A percentile compares a stretch with the other conserved stretches of the same genome.
phyloP scores from a whole-genome alignment of 192 early-diverging fungal genomes.

The Podochytrium sp. region DNA sequence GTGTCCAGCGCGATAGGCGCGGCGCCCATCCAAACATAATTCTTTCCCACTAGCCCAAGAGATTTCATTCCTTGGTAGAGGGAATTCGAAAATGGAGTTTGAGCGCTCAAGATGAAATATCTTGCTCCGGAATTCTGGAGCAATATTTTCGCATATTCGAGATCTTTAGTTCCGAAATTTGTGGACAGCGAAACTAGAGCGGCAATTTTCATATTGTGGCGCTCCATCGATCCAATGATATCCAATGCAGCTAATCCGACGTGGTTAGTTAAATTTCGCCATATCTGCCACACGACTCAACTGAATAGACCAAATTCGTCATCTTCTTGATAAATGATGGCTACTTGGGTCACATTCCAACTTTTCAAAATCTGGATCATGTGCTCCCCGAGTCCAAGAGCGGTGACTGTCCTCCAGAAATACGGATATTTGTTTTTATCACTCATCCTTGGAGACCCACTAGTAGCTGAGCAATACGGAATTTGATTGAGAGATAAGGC shows the following conservation, averaged over 20 bases:
- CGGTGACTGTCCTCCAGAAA: background rate
- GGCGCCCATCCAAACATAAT: conserved; percentile 5
- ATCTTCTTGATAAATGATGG: conserved; percentile 11
- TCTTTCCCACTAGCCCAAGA: background rate
- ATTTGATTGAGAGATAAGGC: background rate
- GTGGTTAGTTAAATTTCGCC: too few species aligned
- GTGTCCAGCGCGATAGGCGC: background rate
- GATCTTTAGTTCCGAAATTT: background rate
- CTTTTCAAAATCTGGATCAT: background rate
- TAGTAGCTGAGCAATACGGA: background rate
- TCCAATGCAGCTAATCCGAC: conserved; percentile 20
- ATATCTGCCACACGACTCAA: background rate
- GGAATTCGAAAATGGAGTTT: background rate
- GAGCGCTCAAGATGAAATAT: background rate
- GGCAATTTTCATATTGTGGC: background rate
- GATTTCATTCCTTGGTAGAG: background rate
- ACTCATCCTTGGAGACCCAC: background rate
- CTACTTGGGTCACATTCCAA: conserved; percentile 20
- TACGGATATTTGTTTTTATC: conserved; percentile 26
- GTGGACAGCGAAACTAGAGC: background rate
- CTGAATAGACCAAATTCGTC: conserved; percentile 9
- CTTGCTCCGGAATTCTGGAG: background rate
- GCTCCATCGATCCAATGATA: background rate
- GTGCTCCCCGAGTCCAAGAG: background rate
- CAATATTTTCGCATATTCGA: background rate